Evolutionary conservation across 1,139 yeast genomes (phyloP).

Genomic region (Geotrichum carabidarum): DNA sequence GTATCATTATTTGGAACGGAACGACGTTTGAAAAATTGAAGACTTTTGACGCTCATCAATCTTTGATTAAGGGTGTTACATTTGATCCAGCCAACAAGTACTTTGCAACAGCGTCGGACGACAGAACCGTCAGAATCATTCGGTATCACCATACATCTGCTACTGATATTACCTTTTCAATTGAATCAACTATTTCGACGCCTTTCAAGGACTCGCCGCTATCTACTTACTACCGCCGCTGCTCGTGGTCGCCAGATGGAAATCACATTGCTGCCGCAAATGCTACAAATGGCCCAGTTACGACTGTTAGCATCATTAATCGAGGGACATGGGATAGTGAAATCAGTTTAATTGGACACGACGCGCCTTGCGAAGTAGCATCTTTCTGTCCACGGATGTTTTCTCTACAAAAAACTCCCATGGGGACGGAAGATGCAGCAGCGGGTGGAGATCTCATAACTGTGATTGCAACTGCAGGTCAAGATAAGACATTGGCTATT

Average conservation of each 20-base stretch:
- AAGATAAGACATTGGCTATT: conserved; percentile 71
- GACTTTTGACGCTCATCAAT: conserved; percentile 86
- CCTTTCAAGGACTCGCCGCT: conserved; percentile 89
- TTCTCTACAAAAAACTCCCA: conserved; percentile 21
- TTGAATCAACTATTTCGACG: conserved; percentile 74
- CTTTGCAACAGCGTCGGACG: conserved; percentile 96
- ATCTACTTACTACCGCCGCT: conserved; percentile 85
- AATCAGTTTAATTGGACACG: conserved; percentile 87
- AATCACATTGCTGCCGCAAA: conserved; percentile 94
- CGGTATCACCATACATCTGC: conserved; percentile 54
- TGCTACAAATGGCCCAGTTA: conserved; percentile 94
- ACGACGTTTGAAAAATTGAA: conserved; percentile 84
- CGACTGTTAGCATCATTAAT: conserved; percentile 80
- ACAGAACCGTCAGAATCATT: conserved; percentile 80
- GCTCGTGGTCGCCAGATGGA: conserved; percentile 98
- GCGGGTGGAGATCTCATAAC: conserved; percentile 41
- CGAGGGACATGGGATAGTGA: conserved; percentile 93
- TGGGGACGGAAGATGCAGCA: conserved; percentile 1
- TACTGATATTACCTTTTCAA: conserved; percentile 59
- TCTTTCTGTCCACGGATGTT: conserved; percentile 79
- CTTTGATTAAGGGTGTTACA: conserved; percentile 95
- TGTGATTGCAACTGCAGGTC: conserved; percentile 81
- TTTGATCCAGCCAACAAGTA: conserved; percentile 98
- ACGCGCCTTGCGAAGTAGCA: conserved; percentile 94
- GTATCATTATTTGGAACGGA: conserved; percentile 92